A percentile compares a stretch with the other conserved stretches of the same genome.
Conservation (phyloP, 345 rosid species). For the Hevea brasiliensis region DNA sequence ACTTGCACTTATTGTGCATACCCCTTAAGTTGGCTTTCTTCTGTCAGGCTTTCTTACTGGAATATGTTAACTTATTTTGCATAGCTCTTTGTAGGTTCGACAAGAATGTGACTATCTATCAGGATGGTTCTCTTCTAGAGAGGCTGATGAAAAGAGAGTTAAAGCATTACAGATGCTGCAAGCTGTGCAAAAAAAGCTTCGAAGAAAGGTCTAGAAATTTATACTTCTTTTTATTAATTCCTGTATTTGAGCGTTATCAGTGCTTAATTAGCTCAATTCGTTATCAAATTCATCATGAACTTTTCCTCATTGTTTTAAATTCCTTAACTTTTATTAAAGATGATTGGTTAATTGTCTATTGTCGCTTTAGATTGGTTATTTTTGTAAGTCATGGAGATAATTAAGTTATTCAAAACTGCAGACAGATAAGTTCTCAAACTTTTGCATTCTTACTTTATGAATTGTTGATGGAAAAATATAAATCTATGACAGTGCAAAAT, state of each 20-base stretch:
- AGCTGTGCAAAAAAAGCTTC: constrained; percentile 47
- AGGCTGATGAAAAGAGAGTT: constrained; percentile 43
- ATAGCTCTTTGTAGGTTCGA: constrained; percentile 54
- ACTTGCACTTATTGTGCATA: background rate
- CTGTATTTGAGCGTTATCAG: background rate
- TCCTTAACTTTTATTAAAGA: background rate
- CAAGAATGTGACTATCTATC: constrained; percentile 70
- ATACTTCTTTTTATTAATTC: background rate
- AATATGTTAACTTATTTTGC: background rate
- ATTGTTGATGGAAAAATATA: background rate
- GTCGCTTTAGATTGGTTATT: background rate
- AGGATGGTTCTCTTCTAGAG: constrained; percentile 54
- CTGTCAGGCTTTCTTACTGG: background rate
- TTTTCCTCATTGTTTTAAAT: background rate
- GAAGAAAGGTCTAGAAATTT: constrained; percentile 55
- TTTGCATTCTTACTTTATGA: background rate
- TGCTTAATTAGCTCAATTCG: background rate
- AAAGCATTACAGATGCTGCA: constrained; percentile 48
- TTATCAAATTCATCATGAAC: background rate
- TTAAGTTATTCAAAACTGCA: background rate
- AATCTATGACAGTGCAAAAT: background rate
- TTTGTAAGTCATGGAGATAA: background rate
- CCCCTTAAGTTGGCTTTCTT: too few relatives aligned
- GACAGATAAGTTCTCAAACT: background rate
- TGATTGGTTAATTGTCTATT: background rate